Conservation (phyloP, 768 basidiomycete genomes). For the Phylloporus sp. region DNA sequence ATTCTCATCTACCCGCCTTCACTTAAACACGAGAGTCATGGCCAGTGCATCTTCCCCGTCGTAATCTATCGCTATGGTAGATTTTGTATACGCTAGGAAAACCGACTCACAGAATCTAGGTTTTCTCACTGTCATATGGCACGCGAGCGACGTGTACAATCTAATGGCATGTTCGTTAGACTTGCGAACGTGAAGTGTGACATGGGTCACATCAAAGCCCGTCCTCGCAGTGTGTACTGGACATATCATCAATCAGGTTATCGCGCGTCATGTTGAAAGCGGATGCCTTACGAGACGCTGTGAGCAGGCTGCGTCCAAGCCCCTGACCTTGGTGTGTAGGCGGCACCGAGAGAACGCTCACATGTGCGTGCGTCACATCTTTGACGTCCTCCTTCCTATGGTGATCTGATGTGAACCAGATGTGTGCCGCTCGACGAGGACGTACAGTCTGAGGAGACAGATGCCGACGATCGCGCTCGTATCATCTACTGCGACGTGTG, state of each 20-base stretch:
- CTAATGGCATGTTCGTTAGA: slow-evolving; percentile 10
- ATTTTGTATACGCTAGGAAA: not conserved
- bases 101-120: slow-evolving; percentile 1
- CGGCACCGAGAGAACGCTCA: slow-evolving; percentile 5
- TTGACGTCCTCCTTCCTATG: slow-evolving; percentile 7
- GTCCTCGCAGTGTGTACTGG: not conserved
- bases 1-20: too few relatives aligned
- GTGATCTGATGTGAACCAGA: not conserved
- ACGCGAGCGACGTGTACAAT: slow-evolving; percentile 6
- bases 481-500: not conserved
- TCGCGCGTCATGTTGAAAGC: not conserved
- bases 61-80: not conserved
- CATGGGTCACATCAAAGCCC: slow-evolving; percentile 1
- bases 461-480: slow-evolving; percentile 1
- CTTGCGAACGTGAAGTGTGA: slow-evolving; percentile 3
- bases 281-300: not conserved
- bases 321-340: slow-evolving; percentile 7
- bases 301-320: slow-evolving; percentile 1
- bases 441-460: slow-evolving; percentile 11
- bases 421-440: not conserved
- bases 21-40: too few relatives aligned
- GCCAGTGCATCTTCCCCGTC: not conserved
- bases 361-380: slow-evolving; percentile 6
- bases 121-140: slow-evolving; percentile 1
- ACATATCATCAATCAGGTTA: not conserved